Evolutionary conservation across 331 rosid species (phyloP).

Genomic region (Erythrophleum ivorense): DNA sequence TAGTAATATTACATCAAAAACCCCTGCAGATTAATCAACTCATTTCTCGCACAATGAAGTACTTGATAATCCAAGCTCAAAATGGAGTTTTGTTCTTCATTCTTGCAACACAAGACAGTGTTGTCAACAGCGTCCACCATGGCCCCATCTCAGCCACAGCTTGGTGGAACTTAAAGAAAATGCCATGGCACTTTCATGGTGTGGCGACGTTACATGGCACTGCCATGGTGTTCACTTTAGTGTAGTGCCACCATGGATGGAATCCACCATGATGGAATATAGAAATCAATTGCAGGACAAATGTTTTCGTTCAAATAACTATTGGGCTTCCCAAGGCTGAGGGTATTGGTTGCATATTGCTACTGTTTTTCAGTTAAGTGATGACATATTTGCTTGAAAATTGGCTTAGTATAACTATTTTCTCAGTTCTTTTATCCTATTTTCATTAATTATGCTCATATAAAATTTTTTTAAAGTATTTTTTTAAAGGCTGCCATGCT

Average conservation of each 20-base stretch:
- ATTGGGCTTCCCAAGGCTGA: background rate
- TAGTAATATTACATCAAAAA: background rate
- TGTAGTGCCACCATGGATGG: background rate
- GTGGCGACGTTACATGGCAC: too few species aligned
- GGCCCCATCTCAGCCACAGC: too few species aligned
- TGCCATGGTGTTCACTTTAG: background rate
- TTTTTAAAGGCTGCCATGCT: too few species aligned
- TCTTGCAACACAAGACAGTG: too few species aligned
- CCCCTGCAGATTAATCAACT: background rate
- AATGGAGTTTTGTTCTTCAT: background rate
- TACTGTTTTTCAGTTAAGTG: background rate
- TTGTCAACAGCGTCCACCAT: too few species aligned
- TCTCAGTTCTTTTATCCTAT: background rate
- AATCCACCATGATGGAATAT: background rate
- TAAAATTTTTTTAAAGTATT: too few species aligned
- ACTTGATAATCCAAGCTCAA: slow-evolving; percentile 7
- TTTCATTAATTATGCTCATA: background rate
- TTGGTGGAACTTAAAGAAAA: too few species aligned
- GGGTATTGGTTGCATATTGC: background rate
- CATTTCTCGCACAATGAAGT: slow-evolving; percentile 14
- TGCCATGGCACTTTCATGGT: too few species aligned
- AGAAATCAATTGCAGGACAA: background rate
- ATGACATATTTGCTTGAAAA: background rate
- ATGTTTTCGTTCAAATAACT: background rate
- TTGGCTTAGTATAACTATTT: background rate